These are phyloP conservation scores for Orobanche coerulescens DNA, from an alignment of 257 asterid genomes.

Conservation along the genomic window DNA sequence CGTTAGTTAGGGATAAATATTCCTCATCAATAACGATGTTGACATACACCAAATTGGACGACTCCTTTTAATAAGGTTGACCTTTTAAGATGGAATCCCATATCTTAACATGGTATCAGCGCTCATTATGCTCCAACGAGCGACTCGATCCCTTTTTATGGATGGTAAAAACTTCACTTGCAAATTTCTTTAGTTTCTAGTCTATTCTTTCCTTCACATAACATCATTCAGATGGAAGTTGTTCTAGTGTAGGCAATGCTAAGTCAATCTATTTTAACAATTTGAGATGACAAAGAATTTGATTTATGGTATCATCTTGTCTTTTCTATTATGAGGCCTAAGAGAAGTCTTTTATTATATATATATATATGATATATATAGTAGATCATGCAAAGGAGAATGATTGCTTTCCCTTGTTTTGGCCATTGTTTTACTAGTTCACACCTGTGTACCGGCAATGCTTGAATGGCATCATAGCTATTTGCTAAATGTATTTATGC, in stretches of 20 bases:
- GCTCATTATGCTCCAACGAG: too few species aligned
- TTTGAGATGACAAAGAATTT: constrained; percentile 2
- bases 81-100: too few species aligned
- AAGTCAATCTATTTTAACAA: not conserved
- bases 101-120: too few species aligned
- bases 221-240: constrained; percentile 10
- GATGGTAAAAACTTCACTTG: constrained; percentile 12
- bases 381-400: not conserved
- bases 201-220: constrained; percentile 8
- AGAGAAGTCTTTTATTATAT: not conserved
- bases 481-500: constrained; percentile 44
- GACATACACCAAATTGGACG: too few species aligned
- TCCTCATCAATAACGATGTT: too few species aligned
- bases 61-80: too few species aligned
- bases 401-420: not conserved
- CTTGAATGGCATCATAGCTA: constrained; percentile 16
- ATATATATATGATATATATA: constrained; percentile 1
- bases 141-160: too few species aligned
- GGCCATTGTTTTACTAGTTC: constrained; percentile 9
- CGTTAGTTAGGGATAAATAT: not conserved
- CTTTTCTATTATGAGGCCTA: constrained; percentile 5
- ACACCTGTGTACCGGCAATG: constrained; percentile 6
- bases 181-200: not conserved
- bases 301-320: constrained; percentile 1
- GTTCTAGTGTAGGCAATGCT: constrained; percentile 1